Evolutionary conservation across 2,329 filamentous ascomycete genomes (phyloP), one percentile per base, ranked within the genome.

Genomic region (Nemania abortiva): DNA sequence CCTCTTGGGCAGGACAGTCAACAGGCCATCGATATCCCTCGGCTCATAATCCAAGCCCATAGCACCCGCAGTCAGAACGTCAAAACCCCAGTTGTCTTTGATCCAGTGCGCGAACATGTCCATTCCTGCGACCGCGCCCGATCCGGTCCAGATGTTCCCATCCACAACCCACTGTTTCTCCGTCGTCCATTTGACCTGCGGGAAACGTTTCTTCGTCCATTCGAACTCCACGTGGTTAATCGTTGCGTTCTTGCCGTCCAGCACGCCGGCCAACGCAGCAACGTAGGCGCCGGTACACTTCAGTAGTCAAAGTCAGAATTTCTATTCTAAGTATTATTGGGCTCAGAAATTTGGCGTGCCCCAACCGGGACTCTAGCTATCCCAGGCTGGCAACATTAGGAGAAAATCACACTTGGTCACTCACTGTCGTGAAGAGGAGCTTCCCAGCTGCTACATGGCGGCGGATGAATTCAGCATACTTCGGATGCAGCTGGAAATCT

Each of bases 361-460:
- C 0, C 0, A 47, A 53, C 1, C 20, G 10, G n/a, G 27, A 47
- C 39, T 37, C 6, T 5, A 22, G 6, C 0, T 18, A 11, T 15
- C 6, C 10, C 22, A 22, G 20, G 54, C 2, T 39, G 18, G 15
- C 9, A 37, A 6, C 1, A 20, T 5, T 15, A 6, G 18, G 18
- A n/a, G 9, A 1, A 52, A 50, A 20, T 20, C 9, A 11, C 11
- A 55, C 3, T 18, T 45, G 11, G 20, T 47, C 39, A 67, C 65
- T 67, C 29, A 67, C 65, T 1, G 39, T 68, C 2, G 66, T 68
- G 1, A 68, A 65, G 2, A 68, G 11, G 6, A 27, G 10, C 18
- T 68, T 68, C 11, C 66, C 66, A 27, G 66, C 31, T n/a, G 66
- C 66, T n/a, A 68, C 66, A 34, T 68, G 66, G 10, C 66, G 66